These are phyloP conservation scores for Ogataea degrootiae DNA, from an alignment of 805 yeast species.

Conservation along the genomic window DNA sequence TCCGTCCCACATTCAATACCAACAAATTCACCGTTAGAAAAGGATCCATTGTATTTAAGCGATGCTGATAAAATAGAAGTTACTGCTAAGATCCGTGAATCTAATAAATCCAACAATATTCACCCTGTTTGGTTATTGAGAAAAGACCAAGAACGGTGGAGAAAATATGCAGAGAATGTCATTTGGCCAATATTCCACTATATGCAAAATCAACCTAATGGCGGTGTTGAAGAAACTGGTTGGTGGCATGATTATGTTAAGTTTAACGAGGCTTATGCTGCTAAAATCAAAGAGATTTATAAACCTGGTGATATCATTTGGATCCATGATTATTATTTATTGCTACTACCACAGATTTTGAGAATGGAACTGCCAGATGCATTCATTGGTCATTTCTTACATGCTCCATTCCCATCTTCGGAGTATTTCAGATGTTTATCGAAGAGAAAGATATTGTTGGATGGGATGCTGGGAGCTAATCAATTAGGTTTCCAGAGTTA, in stretches of 20 bases:
- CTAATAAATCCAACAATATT: constrained; percentile 45
- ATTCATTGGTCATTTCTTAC: constrained; percentile 72
- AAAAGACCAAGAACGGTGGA: constrained; percentile 77
- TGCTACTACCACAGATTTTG: constrained; percentile 76
- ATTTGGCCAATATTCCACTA: constrained; percentile 96
- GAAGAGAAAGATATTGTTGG: constrained; percentile 74
- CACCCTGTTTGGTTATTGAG: constrained; percentile 90
- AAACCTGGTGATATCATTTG: constrained; percentile 87
- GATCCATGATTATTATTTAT: constrained; percentile 86
- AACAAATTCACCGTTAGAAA: constrained; percentile 30
- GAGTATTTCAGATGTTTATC: constrained; percentile 91
- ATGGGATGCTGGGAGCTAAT: constrained; percentile 89
- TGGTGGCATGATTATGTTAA: constrained; percentile 86
- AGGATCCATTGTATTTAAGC: constrained; percentile 59
- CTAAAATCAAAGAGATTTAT: constrained; percentile 67
- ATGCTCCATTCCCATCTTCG: constrained; percentile 91
- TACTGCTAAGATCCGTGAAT: constrained; percentile 42
- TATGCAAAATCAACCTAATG: constrained; percentile 70
- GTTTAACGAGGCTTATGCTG: constrained; percentile 87
- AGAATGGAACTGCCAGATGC: constrained; percentile 74
- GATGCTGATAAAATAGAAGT: constrained; percentile 49
- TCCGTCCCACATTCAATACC: constrained; percentile 23
- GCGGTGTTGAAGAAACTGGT: constrained; percentile 62
- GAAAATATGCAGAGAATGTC: constrained; percentile 82
- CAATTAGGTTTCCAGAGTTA: constrained; percentile 81